Evolutionary conservation across 768 basidiomycete species (phyloP), one percentile per base, ranked within the genome.

Genomic region (Vararia minispora): DNA sequence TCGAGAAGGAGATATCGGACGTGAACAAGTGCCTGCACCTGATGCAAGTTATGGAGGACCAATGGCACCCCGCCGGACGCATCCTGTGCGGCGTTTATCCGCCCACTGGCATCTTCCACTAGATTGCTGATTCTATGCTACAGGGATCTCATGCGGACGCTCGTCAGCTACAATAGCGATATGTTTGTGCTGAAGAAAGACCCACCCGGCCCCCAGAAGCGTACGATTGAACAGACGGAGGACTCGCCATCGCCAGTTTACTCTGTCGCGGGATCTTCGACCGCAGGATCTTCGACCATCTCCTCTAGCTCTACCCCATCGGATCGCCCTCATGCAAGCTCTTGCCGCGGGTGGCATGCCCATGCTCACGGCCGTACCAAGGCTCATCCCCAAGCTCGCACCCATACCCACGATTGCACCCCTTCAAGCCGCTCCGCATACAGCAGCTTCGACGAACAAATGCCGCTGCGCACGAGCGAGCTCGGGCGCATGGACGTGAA

Each of bases 141-240:
- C n/a, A n/a, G n/a, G n/a, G n/a, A n/a, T n/a, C n/a, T n/a, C n/a
- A n/a, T n/a, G 79, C 79, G 83, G 47, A 70, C 84, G 28, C 58
- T 84, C n/a, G 73, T 45, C 79, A 85, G 46, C 62, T 85, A 1
- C 78, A 80, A 4, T 76, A 79, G 81, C 2, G 78, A 83, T 17
- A 63, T 84, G 0, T 80, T 79, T 0, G 62, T 83, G 5, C 81
- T 80, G 2, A 65, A 70, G 34, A 51, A 65, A 0, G 73, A 69
- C 37, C 73, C 76, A 4, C 50, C 57, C 0, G 59, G 66, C 3
- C n/a, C n/a, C n/a, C n/a, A n/a, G n/a, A 84, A 85, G 42, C 76
- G 82, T 12, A 77, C 76, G 33, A 63, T 79, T 26, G 75, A 73
- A n/a, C n/a, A n/a, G n/a, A n/a, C n/a, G n/a, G n/a, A n/a, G n/a